Percentiles rank a stretch among this genome's conserved stretches.
Evolutionary conservation across 2,329 filamentous ascomycete genomes (phyloP).

Genomic region (Metarhizium rileyi): DNA sequence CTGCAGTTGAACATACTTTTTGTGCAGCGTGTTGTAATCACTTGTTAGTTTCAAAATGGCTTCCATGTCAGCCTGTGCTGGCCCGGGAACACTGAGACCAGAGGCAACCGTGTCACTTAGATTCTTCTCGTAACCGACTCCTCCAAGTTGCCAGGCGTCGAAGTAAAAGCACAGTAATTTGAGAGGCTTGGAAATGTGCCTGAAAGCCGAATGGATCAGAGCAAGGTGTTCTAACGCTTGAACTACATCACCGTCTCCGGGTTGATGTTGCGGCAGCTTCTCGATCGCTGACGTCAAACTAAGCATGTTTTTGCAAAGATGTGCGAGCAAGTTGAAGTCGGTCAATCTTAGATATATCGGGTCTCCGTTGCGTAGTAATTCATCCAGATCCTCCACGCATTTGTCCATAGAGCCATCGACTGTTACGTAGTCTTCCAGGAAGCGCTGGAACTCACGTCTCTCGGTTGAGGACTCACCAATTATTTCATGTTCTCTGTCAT

Average conservation of each 20-base stretch:
- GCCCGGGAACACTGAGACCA: background rate
- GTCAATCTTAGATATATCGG: background rate
- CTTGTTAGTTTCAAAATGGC: background rate
- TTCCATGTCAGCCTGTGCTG: background rate
- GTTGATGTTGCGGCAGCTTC: background rate
- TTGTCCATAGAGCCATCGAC: background rate
- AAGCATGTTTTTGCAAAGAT: background rate
- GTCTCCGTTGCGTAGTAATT: background rate
- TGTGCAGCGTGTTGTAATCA: background rate
- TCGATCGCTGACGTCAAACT: background rate
- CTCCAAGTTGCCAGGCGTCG: background rate
- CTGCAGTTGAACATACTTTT: background rate
- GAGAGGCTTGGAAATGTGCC: background rate
- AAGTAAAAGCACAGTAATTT: background rate
- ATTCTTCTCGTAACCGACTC: background rate
- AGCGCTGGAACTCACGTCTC: background rate
- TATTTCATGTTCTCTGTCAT: too few relatives aligned
- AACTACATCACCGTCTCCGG: background rate
- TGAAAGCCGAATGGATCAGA: background rate
- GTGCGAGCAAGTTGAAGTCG: background rate
- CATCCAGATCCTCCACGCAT: background rate
- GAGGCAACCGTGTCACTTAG: background rate
- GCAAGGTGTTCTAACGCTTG: background rate
- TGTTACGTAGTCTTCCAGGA: background rate
- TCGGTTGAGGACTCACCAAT: too few relatives aligned